Base-by-base conservation (phyloP, 306 rosid species). In the Aeschynomene evenia region DNA sequence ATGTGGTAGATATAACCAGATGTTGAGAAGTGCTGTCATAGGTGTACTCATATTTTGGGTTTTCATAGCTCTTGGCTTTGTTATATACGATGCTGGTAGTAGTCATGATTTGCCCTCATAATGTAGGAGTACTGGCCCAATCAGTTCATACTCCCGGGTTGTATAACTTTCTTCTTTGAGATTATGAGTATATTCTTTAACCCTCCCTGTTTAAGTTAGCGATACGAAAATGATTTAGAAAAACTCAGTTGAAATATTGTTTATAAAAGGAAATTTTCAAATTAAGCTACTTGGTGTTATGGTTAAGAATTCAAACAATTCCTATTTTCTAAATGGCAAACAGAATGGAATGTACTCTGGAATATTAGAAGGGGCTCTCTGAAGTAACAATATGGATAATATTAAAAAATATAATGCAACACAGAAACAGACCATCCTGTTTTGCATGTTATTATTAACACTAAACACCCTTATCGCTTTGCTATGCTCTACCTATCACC, bases 31-130 rank as follows among this genome's bases (percentile, higher is more conserved):
- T 78, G 86, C 81, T 21, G 79, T 91, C 42, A 45, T 91, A 79
- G 72, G 89, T 74, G 8, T 88, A 60, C 88, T 91, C 55, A 81
- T 91, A 77, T 11, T 91, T 6, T 91, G 96, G 89, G 79, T 81
- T 78, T 70, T 88, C 56, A 37, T 88, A 10, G 92, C 91, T 34
- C 79, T 91, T 70, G 68, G 86, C 74, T 79, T 71, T 74, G 87
- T 79, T 58, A 49, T 82, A 3, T 70, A 39, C 46, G 89, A 91
- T 74, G 79, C 85, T 11, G 81, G 64, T 13, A 80, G 61, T 66
- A 74, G 81, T 81, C 67, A 68, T 40, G 21, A 34, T 58, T 68
- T 22, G 5, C 68, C 73, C 51, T 39, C 22, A 13, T 81, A 80
- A 88, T 61, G 42, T 15, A 50, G 52, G 52, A 43, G 50, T 43